phyloP scores from a whole-genome alignment of 495 filamentous ascomycete species.

The Chlorociboria aeruginascens region DNA sequence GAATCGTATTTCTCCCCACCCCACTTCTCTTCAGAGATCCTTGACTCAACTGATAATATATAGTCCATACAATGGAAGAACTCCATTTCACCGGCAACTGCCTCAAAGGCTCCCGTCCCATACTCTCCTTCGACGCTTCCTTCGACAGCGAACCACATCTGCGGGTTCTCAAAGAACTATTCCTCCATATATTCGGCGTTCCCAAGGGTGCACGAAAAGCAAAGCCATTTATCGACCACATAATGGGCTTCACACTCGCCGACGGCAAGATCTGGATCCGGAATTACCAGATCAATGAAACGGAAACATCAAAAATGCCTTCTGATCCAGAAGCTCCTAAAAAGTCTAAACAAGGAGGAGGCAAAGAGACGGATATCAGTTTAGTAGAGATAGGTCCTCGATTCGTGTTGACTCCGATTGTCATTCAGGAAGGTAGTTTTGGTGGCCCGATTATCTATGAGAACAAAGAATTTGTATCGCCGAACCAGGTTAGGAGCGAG shows the following conservation, averaged over 20 bases:
- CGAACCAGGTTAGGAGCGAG: slow-evolving; percentile 85
- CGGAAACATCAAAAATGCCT: slow-evolving; percentile 43
- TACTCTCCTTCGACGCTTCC: slow-evolving; percentile 79
- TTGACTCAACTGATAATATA: neutral
- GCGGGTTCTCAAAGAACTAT: slow-evolving; percentile 69
- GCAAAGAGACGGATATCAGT: slow-evolving; percentile 56
- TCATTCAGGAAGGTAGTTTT: slow-evolving; percentile 91
- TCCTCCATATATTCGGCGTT: slow-evolving; percentile 87
- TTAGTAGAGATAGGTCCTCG: slow-evolving; percentile 91
- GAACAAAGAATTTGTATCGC: slow-evolving; percentile 95
- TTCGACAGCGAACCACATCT: slow-evolving; percentile 70
- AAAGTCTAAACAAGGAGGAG: slow-evolving; percentile 21
- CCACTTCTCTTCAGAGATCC: neutral
- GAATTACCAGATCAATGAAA: slow-evolving; percentile 85
- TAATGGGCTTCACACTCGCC: slow-evolving; percentile 83
- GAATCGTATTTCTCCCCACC: slow-evolving; percentile 31
- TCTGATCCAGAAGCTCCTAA: slow-evolving; percentile 20
- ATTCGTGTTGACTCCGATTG: slow-evolving; percentile 90
- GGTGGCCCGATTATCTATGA: slow-evolving; percentile 96
- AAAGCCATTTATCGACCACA: slow-evolving; percentile 94
- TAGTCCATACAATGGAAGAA: slow-evolving; percentile 90
- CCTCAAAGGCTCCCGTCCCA: slow-evolving; percentile 86
- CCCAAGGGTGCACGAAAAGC: slow-evolving; percentile 75
- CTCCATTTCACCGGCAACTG: slow-evolving; percentile 96
- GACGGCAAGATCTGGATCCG: slow-evolving; percentile 96